A percentile compares a stretch with the other conserved stretches of the same genome.
These are phyloP conservation scores for Combretum micranthum DNA, from an alignment of 345 rosid species.

Conservation along the genomic window DNA sequence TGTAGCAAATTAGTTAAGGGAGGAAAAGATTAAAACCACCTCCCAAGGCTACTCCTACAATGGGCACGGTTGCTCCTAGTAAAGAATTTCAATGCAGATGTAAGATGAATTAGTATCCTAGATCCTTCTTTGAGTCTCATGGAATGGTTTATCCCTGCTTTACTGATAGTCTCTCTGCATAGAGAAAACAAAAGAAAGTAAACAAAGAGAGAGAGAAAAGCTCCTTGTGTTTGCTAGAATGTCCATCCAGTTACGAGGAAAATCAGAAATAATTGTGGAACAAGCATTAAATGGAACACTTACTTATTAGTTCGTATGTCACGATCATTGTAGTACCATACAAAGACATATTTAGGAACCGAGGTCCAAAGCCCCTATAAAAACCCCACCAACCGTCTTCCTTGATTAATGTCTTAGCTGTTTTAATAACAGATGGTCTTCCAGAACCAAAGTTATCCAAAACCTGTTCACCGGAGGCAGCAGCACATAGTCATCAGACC, in stretches of 20 bases:
- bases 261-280: not conserved
- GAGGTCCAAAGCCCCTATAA: slow-evolving; percentile 56
- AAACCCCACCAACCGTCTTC: slow-evolving; percentile 63
- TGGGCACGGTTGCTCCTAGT: too few relatives aligned
- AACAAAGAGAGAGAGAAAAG: not conserved
- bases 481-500: too few relatives aligned
- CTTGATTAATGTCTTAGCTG: slow-evolving; percentile 35
- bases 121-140: not conserved
- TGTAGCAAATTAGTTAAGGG: too few relatives aligned
- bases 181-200: not conserved
- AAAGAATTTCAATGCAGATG: too few relatives aligned
- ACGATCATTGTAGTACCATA: slow-evolving; percentile 67
- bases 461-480: slow-evolving; percentile 21
- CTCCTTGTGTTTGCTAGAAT: too few relatives aligned
- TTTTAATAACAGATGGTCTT: slow-evolving; percentile 56
- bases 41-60: too few relatives aligned
- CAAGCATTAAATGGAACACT: slow-evolving; percentile 2
- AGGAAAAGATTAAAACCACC: too few relatives aligned
- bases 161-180: slow-evolving; percentile 43
- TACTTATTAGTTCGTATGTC: slow-evolving; percentile 61
- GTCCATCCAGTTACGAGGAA: too few relatives aligned
- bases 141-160: slow-evolving; percentile 24
- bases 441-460: slow-evolving; percentile 50
- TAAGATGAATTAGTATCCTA: too few relatives aligned
- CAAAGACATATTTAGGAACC: slow-evolving; percentile 55